Percentiles rank a stretch among this genome's conserved stretches.
Evolutionary conservation across 352 stramenopile species (phyloP).

Genomic region (Pythium diclinum): DNA sequence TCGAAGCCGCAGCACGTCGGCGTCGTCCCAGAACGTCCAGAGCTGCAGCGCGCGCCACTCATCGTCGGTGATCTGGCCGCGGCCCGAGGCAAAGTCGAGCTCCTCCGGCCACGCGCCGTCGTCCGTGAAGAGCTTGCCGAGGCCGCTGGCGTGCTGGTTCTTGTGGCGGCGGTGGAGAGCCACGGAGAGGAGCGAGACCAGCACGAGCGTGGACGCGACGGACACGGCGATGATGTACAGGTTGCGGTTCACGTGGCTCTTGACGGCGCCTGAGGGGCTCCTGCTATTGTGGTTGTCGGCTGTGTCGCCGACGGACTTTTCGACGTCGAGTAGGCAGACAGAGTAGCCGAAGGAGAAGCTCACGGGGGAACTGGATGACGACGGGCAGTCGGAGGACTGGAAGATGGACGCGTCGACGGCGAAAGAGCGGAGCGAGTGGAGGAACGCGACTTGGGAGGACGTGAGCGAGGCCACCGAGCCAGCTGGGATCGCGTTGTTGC

Average conservation of each 20-base stretch:
- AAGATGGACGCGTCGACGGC: constrained; percentile 16
- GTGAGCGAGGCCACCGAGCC: constrained; percentile 7
- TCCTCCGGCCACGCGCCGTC: constrained; percentile 15
- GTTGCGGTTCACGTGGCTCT: constrained; percentile 14
- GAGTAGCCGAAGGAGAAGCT: constrained; percentile 14
- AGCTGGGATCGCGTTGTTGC: constrained; percentile 12
- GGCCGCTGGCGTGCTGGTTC: background rate
- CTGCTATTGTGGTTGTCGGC: background rate
- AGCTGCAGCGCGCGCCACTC: constrained; percentile 26
- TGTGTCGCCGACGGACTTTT: background rate
- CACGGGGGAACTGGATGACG: background rate
- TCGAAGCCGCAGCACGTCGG: constrained; percentile 15
- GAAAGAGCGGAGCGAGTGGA: constrained; percentile 10
- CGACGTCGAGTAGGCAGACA: constrained; percentile 6
- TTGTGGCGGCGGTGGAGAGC: constrained; percentile 1
- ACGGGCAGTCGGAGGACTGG: constrained; percentile 12
- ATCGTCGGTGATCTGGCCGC: constrained; percentile 16
- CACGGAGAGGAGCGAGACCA: constrained; percentile 13
- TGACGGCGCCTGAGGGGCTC: background rate
- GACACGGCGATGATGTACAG: constrained; percentile 17
- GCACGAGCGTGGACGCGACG: constrained; percentile 16
- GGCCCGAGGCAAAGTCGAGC: constrained; percentile 8
- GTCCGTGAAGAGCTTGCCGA: background rate
- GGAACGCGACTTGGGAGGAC: constrained; percentile 14
- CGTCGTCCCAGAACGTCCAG: constrained; percentile 27